Evolutionary conservation across 257 asterid species (phyloP).

Genomic region (Capsicum rhomboideum): DNA sequence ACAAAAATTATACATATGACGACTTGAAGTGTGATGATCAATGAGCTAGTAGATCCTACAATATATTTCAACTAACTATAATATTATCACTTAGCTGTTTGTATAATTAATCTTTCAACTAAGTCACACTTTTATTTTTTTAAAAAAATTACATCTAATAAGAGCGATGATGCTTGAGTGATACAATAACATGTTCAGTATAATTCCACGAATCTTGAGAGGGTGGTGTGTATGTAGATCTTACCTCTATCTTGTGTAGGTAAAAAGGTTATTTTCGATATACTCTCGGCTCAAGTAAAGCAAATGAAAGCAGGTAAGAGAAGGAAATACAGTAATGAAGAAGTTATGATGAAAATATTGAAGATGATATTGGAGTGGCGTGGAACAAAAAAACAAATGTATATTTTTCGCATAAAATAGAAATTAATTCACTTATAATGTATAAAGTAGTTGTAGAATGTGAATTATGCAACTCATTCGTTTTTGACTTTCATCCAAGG

Average conservation of each 20-base stretch:
- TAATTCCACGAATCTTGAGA: neutral
- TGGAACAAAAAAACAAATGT: neutral
- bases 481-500: neutral
- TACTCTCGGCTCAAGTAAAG: neutral
- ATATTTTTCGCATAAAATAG: neutral
- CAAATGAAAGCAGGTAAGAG: neutral
- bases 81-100: neutral
- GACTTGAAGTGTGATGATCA: neutral
- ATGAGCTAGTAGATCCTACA: neutral
- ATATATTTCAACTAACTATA: neutral
- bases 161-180: neutral
- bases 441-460: neutral
- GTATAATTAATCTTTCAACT: neutral
- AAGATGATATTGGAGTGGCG: neutral
- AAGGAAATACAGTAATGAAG: neutral
- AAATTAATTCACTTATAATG: neutral
- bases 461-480: neutral
- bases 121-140: neutral
- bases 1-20: neutral
- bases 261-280: neutral
- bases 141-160: neutral
- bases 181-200: neutral
- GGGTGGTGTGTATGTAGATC: accelerated
- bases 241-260: neutral
- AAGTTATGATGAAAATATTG: neutral